phyloP scores from a whole-genome alignment of 2,329 filamentous ascomycete genomes.

The Exophiala sp. region DNA sequence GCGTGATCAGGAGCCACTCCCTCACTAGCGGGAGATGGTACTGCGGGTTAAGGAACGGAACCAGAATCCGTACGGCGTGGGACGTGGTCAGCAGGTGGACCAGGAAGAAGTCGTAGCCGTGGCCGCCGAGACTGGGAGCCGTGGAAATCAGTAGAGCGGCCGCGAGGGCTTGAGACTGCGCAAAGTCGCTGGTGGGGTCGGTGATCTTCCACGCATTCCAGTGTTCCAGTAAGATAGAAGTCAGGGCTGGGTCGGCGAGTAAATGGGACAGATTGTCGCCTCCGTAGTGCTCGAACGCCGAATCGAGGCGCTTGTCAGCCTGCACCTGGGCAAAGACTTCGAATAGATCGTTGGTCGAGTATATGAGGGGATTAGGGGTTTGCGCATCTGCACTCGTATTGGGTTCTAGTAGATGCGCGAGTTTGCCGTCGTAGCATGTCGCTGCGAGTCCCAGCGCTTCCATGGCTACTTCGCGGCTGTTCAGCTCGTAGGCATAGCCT shows the following conservation, averaged over 20 bases:
- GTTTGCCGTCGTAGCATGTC: constrained; percentile 59
- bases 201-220: constrained; percentile 81
- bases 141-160: constrained; percentile 41
- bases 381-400: background rate
- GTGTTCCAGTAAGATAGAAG: constrained; percentile 63
- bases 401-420: constrained; percentile 43
- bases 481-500: constrained; percentile 86
- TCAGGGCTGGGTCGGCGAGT: constrained; percentile 61
- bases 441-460: constrained; percentile 71
- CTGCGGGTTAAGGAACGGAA: constrained; percentile 67
- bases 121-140: constrained; percentile 22
- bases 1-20: constrained; percentile 82
- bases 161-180: constrained; percentile 57
- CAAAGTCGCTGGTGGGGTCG: constrained; percentile 68
- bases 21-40: constrained; percentile 69
- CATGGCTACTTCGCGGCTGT: constrained; percentile 77
- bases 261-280: constrained; percentile 60
- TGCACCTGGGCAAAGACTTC: constrained; percentile 66
- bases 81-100: constrained; percentile 77
- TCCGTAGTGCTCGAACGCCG: constrained; percentile 55
- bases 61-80: constrained; percentile 78
- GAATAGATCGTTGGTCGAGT: constrained; percentile 57
- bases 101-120: constrained; percentile 75
- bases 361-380: constrained; percentile 48
- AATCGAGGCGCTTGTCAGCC: constrained; percentile 63